Base-by-base conservation (phyloP, 2,329 filamentous ascomycete species). In the Colletotrichum sp. region DNA sequence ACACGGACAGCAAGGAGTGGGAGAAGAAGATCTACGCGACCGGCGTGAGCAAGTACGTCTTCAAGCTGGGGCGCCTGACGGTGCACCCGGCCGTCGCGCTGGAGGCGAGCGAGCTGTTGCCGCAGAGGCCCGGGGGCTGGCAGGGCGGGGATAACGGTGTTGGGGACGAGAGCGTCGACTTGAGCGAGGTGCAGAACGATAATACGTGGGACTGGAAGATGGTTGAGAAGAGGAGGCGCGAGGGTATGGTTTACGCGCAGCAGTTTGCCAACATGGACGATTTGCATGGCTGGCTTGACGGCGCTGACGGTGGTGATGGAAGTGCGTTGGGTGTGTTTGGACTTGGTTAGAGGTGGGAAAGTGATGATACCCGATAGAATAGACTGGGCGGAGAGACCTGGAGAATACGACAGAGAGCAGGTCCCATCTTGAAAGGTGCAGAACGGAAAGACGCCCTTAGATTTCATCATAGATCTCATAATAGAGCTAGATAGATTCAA, bases 21-120 rank as follows among this genome's bases (percentile, higher is more conserved):
- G 87, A 91, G 81, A 91, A 89, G 82, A 91, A 90, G 74, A 88
- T 96, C 51, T 89, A 93, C 77, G 94, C 94, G 2, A 93, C 92
- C 0, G 92, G 92, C 1, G 83, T 96, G 57, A 92, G 90, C 85
- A 96, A 95, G 85, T 96, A 96, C 82, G 94, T 96, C 54, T 92
- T 95, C 81, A 96, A 96, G 86, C 88, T 95, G 70, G 94, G 93
- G 1, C 88, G 96, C 29, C 87, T 97, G 79, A 98, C 96, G 0
- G 91, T 98, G 6, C 91, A 96, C 76, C 96, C 97, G 0, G 93
- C 95, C 77, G 87, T 94, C 61, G 87, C 96, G 9, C 87, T 98
- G 31, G 87, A 90, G 57, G 90, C 92, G 43, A 93, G 93, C 64
- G 91, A 92, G 2, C 86, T 98, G 81, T 85, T 98, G 65, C 97